Conservation (phyloP, 2,329 filamentous ascomycete genomes). For the Aureobasidium sp. region DNA sequence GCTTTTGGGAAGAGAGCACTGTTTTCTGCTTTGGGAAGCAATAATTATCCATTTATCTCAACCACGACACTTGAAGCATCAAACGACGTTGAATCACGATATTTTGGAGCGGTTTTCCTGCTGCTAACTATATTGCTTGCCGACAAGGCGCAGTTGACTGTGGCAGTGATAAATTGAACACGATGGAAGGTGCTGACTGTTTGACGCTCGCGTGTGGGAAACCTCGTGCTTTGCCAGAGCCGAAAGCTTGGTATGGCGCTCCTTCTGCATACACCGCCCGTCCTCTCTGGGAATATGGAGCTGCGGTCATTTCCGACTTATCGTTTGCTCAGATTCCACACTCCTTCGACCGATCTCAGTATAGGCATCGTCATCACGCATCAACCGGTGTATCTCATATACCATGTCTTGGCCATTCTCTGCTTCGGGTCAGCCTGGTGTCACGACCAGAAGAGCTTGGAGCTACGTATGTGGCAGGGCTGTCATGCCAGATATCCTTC, state of each 20-base stretch:
- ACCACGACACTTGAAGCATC: not conserved
- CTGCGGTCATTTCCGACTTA: not conserved
- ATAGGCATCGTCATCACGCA: constrained; percentile 3
- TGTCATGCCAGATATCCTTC: not conserved
- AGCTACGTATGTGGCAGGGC: constrained; percentile 2
- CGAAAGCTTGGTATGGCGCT: constrained; percentile 9
- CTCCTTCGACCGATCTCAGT: not conserved
- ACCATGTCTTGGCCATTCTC: not conserved
- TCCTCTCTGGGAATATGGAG: constrained; percentile 6
- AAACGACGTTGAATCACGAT: not conserved
- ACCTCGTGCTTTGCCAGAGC: not conserved
- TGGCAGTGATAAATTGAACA: not conserved
- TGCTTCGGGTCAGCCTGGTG: not conserved
- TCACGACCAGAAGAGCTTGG: not conserved
- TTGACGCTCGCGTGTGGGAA: not conserved
- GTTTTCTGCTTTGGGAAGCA: constrained; percentile 2
- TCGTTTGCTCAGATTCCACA: not conserved
- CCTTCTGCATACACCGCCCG: not conserved
- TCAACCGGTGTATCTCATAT: not conserved
- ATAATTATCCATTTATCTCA: not conserved
- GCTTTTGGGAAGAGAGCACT: not conserved
- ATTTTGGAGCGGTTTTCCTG: not conserved
- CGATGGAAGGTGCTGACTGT: not conserved
- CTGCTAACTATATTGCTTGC: not conserved
- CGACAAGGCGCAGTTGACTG: not conserved